A percentile compares a stretch with the other conserved stretches of the same genome.
Conservation (phyloP, 1,284 basidiomycete genomes). For the Athelia sp. region DNA sequence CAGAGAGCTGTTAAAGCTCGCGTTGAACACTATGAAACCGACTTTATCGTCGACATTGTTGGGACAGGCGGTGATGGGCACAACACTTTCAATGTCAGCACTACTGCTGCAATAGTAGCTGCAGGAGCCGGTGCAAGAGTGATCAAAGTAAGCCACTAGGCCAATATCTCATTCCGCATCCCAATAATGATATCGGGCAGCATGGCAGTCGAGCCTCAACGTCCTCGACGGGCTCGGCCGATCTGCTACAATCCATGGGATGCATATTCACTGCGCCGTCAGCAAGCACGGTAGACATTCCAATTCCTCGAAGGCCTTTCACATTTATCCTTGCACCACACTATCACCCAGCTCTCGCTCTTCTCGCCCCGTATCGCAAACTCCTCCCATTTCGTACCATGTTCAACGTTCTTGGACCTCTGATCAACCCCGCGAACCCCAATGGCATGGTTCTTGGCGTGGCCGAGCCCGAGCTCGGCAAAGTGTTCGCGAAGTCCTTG, state of each 20-base stretch:
- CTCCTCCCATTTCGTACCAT: slow-evolving; percentile 93
- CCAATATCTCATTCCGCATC: neutral
- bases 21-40: slow-evolving; percentile 51
- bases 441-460: slow-evolving; percentile 89
- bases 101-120: slow-evolving; percentile 91
- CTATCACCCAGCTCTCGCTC: slow-evolving; percentile 86
- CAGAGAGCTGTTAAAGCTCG: slow-evolving; percentile 58
- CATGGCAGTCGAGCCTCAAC: slow-evolving; percentile 94
- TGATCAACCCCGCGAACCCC: slow-evolving; percentile 90
- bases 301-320: slow-evolving; percentile 69
- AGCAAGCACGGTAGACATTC: slow-evolving; percentile 44
- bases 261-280: slow-evolving; percentile 75
- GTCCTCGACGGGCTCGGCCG: slow-evolving; percentile 92
- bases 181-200: slow-evolving; percentile 32
- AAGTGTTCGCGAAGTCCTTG: slow-evolving; percentile 79
- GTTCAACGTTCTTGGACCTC: slow-evolving; percentile 94
- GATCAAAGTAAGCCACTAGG: slow-evolving; percentile 68
- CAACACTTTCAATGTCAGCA: slow-evolving; percentile 97
- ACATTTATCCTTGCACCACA: slow-evolving; percentile 92
- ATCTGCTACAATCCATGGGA: slow-evolving; percentile 83
- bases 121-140: slow-evolving; percentile 92
- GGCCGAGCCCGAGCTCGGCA: slow-evolving; percentile 80
- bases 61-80: slow-evolving; percentile 92
- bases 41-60: slow-evolving; percentile 71
- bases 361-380: slow-evolving; percentile 83